Evolutionary conservation across 2,329 filamentous ascomycete species (phyloP).

Genomic region (Colletotrichum viniferum): DNA sequence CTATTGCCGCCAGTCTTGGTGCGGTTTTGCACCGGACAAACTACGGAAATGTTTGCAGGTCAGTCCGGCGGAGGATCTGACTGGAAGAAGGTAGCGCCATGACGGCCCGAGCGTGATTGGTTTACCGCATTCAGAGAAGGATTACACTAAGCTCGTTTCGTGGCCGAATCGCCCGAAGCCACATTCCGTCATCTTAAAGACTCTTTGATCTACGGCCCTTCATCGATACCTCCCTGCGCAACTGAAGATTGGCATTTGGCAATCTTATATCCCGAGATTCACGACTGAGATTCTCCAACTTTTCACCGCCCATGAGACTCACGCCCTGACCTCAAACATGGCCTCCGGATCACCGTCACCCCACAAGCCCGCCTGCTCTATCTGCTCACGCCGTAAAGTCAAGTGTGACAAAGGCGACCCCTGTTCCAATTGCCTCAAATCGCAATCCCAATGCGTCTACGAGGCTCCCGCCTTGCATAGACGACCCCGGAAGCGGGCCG

Average conservation of each 20-base stretch:
- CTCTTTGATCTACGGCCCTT: not conserved
- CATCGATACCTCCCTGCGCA: rapidly evolving
- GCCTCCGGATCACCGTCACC: not conserved
- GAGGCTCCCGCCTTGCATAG: slow-evolving; percentile 21
- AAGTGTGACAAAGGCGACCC: slow-evolving; percentile 45
- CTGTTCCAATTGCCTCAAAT: slow-evolving; percentile 49
- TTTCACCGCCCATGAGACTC: not conserved
- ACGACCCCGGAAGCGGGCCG: slow-evolving; percentile 30
- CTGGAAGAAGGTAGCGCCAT: not conserved
- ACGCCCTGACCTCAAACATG: not conserved
- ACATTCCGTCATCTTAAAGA: not conserved
- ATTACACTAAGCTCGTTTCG: not conserved
- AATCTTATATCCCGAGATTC: not conserved
- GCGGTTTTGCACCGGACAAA: not conserved
- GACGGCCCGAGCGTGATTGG: not conserved
- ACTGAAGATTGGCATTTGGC: not conserved
- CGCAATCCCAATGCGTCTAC: slow-evolving; percentile 30
- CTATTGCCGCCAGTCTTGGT: not conserved
- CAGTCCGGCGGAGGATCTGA: not conserved
- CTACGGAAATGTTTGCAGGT: not conserved
- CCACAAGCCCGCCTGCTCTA: slow-evolving; percentile 31
- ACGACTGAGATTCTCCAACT: not conserved
- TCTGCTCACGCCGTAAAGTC: slow-evolving; percentile 43
- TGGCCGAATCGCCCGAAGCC: not conserved
- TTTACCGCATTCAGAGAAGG: not conserved